Base-by-base conservation (phyloP, 371 early-diverging fungal genomes). In the Mucor velutinosus region DNA sequence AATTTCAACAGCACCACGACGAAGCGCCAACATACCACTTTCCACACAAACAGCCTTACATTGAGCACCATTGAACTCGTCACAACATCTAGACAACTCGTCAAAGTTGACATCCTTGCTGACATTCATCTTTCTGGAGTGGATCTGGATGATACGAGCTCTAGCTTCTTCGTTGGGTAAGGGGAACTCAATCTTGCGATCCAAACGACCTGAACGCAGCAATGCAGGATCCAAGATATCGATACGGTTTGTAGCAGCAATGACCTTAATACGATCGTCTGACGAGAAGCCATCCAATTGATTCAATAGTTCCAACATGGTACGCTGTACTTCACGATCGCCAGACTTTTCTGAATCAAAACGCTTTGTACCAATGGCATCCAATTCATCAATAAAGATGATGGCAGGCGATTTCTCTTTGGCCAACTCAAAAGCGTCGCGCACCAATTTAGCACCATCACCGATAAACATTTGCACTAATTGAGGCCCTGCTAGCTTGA, bases 171-270 rank as follows among this genome's bases (percentile, higher is more conserved):
- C 95, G 74, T 97, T 99, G 45, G 99, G 99, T 19, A 96, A 78
- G 32, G 99, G 99, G 83, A 99, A 99, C 83, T 99, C 99, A 69
- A 99, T 99, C 84, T 99, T 99, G 71, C 99, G 91, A 82, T 99
- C 99, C 69, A 99, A 77, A 77, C 99, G 94, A 30, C 99, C 99
- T 19, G 99, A 97, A 62, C 99, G 94, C 27, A 99, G 83, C 69
- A 99, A 87, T 15, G 99, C 99, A 39, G 99, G 99, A 80, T 99
- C 99, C 47, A 99, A 83, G 76, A 98, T 99, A 86, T 99, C 99
- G 57, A 99, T 96, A 76, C 99, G 95, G 80, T 99, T 99, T 39
- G 99, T 99, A 30, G 99, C 99, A n/a, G 99, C 99, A 87, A 99
- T 99, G 29, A 99, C 97, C 90, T 99, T 99, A 77, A 99, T 98